Evolutionary conservation across 2,329 filamentous ascomycete genomes (phyloP).

Genomic region (Monosporascus sp.): DNA sequence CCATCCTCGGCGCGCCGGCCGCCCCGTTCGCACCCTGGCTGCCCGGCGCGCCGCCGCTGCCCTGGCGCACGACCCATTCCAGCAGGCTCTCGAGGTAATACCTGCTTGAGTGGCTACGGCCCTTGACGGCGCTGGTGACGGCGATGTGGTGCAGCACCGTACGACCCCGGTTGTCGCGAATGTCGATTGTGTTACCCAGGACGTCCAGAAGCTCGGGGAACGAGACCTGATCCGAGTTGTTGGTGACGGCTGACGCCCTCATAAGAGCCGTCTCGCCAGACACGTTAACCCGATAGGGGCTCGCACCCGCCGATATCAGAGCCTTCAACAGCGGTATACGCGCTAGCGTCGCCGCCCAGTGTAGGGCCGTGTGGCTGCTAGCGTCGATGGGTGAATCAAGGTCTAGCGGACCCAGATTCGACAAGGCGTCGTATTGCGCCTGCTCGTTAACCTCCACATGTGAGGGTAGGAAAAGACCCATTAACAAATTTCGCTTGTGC

Average conservation of each 20-base stretch:
- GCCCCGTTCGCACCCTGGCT: slow-evolving; percentile 38
- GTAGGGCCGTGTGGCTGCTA: slow-evolving; percentile 82
- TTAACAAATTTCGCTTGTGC: slow-evolving; percentile 73
- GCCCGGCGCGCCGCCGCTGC: slow-evolving; percentile 60
- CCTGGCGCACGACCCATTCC: slow-evolving; percentile 89
- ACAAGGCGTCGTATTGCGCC: slow-evolving; percentile 70
- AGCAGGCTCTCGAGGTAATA: slow-evolving; percentile 94
- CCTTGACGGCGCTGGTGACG: slow-evolving; percentile 91
- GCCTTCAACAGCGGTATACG: slow-evolving; percentile 76
- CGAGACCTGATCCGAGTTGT: slow-evolving; percentile 84
- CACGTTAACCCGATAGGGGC: slow-evolving; percentile 80
- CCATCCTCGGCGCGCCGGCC: slow-evolving; percentile 59
- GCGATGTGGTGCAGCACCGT: slow-evolving; percentile 96
- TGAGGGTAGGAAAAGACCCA: slow-evolving; percentile 76
- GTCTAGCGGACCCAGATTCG: slow-evolving; percentile 69
- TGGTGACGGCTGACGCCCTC: slow-evolving; percentile 87
- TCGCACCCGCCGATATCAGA: slow-evolving; percentile 78
- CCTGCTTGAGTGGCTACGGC: slow-evolving; percentile 81
- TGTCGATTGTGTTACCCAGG: slow-evolving; percentile 82
- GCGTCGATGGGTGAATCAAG: slow-evolving; percentile 89
- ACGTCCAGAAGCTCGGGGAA: slow-evolving; percentile 90
- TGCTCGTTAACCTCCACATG: slow-evolving; percentile 59
- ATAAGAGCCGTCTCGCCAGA: slow-evolving; percentile 90
- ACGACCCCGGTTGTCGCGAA: slow-evolving; percentile 80
- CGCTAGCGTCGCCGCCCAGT: slow-evolving; percentile 93